A percentile compares a stretch with the other conserved stretches of the same genome.
Evolutionary conservation across 352 stramenopile species (phyloP).

Genomic region (Pythium pectinolyticum): DNA sequence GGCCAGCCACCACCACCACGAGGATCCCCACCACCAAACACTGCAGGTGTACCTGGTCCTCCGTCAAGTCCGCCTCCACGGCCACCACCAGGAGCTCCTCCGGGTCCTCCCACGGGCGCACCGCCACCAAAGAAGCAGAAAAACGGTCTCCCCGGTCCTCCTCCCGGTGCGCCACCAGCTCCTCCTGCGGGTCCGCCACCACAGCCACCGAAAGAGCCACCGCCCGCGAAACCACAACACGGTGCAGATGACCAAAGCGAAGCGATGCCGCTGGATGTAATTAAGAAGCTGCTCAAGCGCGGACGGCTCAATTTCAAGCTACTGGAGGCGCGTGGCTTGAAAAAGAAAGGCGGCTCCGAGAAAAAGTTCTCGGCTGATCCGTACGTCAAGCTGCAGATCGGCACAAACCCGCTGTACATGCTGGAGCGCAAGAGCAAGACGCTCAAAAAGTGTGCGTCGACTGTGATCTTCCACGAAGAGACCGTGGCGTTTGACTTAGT

Average conservation of each 20-base stretch:
- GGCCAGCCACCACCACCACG: conserved; percentile 27
- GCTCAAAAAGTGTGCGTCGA: conserved; percentile 75
- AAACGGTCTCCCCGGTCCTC: conserved; percentile 34
- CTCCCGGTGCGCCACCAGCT: conserved; percentile 45
- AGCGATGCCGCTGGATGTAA: conserved; percentile 16
- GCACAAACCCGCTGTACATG: conserved; percentile 65
- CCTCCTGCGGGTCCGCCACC: conserved; percentile 51
- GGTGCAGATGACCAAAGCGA: neutral
- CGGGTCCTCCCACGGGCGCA: conserved; percentile 33
- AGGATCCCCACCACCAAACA: conserved; percentile 28
- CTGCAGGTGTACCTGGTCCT: conserved; percentile 12
- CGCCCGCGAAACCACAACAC: conserved; percentile 25
- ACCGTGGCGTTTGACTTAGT: conserved; percentile 80
- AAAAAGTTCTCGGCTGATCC: conserved; percentile 78
- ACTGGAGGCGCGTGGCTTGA: conserved; percentile 62
- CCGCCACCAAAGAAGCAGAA: conserved; percentile 35
- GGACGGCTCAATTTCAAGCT: conserved; percentile 73
- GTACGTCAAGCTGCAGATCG: conserved; percentile 82
- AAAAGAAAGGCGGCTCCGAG: conserved; percentile 54
- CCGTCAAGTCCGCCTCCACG: conserved; percentile 23
- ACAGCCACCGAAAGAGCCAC: conserved; percentile 49
- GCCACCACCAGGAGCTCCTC: conserved; percentile 30
- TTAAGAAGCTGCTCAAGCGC: conserved; percentile 60
- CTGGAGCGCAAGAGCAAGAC: conserved; percentile 79
- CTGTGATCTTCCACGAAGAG: conserved; percentile 88